Conservation (phyloP, 169 alveolate genomes). For the Eimeria falciformis region DNA sequence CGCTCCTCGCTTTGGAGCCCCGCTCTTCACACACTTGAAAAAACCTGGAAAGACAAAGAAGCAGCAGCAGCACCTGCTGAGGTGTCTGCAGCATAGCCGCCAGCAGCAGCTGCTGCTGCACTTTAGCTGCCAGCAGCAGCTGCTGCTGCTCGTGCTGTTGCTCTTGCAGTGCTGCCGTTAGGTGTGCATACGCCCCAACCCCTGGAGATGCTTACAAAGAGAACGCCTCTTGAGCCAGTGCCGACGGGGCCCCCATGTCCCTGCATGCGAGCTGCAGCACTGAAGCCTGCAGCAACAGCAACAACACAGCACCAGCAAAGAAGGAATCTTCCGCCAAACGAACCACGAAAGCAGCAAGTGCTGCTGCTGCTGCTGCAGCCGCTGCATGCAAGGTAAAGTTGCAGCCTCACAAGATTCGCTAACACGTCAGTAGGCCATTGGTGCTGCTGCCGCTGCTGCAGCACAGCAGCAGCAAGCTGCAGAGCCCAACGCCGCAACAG, state of each 20-base stretch:
- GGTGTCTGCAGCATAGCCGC: neutral
- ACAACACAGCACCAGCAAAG: conserved; percentile 16
- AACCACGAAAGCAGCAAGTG: too few relatives aligned
- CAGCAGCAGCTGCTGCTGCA: neutral
- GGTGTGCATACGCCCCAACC: neutral
- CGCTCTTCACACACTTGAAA: conserved; percentile 35
- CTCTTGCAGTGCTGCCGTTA: neutral
- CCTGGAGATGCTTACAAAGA: conserved; percentile 6
- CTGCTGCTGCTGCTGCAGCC: conserved; percentile 39
- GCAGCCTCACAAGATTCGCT: neutral
- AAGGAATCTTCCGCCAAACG: too few relatives aligned
- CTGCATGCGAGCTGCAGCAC: conserved; percentile 54
- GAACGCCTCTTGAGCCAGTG: conserved; percentile 28
- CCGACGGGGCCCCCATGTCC: conserved; percentile 33
- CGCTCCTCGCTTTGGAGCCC: neutral
- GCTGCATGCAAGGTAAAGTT: neutral
- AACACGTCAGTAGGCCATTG: neutral
- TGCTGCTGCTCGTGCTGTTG: neutral
- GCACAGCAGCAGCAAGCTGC: conserved; percentile 57
- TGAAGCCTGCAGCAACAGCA: conserved; percentile 9
- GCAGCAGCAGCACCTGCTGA: neutral
- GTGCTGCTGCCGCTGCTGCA: conserved; percentile 67
- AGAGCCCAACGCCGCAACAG: conserved; percentile 59
- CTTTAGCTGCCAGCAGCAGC: neutral
- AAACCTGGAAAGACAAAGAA: conserved; percentile 13